Conservation (phyloP, 305 asterid genomes). For the Solanum hybrid region DNA sequence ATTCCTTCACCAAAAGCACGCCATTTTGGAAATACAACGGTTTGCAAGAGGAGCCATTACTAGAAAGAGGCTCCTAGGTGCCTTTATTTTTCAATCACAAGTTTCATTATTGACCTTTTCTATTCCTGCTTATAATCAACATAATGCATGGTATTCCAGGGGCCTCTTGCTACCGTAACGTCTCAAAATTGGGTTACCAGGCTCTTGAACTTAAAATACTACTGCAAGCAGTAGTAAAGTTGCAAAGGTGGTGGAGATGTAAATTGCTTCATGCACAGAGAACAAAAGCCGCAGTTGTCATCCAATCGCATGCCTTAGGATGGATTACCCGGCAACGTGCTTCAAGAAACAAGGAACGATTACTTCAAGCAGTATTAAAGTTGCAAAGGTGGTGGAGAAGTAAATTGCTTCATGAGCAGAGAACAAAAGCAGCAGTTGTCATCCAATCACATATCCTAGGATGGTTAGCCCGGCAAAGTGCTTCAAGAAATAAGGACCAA, state of each 20-base stretch:
- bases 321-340: constrained; percentile 49
- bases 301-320: constrained; percentile 62
- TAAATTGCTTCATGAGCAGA: constrained; percentile 21
- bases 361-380: constrained; percentile 24
- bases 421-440: constrained; percentile 43
- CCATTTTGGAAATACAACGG: constrained; percentile 58
- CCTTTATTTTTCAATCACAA: not conserved
- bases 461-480: constrained; percentile 47
- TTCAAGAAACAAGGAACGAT: constrained; percentile 37
- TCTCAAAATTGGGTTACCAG: constrained; percentile 14
- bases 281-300: constrained; percentile 45
- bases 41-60: constrained; percentile 59
- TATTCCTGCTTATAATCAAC: constrained; percentile 1
- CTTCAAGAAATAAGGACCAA: constrained; percentile 33
- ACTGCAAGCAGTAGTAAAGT: constrained; percentile 40
- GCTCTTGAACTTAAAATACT: constrained; percentile 38
- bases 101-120: not conserved
- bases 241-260: constrained; percentile 85
- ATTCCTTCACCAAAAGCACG: constrained; percentile 34
- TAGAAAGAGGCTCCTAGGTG: constrained; percentile 72
- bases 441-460: constrained; percentile 69
- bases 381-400: constrained; percentile 89
- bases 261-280: constrained; percentile 23
- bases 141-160: constrained; percentile 31
- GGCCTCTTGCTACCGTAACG: constrained; percentile 24